phyloP scores from a whole-genome alignment of 495 filamentous ascomycete species.

The Aspergillus ellipticus region DNA sequence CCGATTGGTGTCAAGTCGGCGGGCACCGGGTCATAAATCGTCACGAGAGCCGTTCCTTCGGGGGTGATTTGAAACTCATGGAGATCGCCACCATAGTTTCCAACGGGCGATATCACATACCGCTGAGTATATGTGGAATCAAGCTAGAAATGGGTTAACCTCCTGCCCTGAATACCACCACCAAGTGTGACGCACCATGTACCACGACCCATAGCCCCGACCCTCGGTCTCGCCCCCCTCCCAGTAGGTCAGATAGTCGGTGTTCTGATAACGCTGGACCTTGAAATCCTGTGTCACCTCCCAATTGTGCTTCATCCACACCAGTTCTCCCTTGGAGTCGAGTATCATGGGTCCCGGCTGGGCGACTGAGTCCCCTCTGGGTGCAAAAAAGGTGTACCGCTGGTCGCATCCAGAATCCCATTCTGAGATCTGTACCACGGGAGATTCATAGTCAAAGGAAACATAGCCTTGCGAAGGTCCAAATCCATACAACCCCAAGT shows the following conservation, averaged over 20 bases:
- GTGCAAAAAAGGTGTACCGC: slow-evolving; percentile 42
- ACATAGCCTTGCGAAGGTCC: slow-evolving; percentile 29
- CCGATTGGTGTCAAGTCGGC: slow-evolving; percentile 18
- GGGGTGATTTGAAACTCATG: slow-evolving; percentile 24
- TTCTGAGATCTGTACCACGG: slow-evolving; percentile 28
- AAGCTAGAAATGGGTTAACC: slow-evolving; percentile 23
- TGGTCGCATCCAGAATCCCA: slow-evolving; percentile 34
- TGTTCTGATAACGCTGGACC: slow-evolving; percentile 41
- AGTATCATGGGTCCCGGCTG: slow-evolving; percentile 46
- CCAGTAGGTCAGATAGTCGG: slow-evolving; percentile 53
- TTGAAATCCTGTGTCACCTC: slow-evolving; percentile 46
- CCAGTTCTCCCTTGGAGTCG: slow-evolving; percentile 39
- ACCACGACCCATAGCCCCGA: slow-evolving; percentile 47
- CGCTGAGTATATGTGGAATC: slow-evolving; percentile 41
- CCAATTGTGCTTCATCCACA: slow-evolving; percentile 41
- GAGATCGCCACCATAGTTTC: slow-evolving; percentile 26
- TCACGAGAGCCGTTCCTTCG: slow-evolving; percentile 19
- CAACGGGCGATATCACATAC: slow-evolving; percentile 33
- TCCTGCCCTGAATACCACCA: background rate
- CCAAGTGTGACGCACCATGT: slow-evolving; percentile 34
- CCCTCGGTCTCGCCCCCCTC: slow-evolving; percentile 47
- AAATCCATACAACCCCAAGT: slow-evolving; percentile 34
- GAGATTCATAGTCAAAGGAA: slow-evolving; percentile 34
- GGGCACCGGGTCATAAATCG: slow-evolving; percentile 19
- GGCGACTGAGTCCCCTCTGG: slow-evolving; percentile 38